Evolutionary conservation across 225 moss, liverwort and hornwort species (phyloP).

Genomic region (Polytrichum commune): DNA sequence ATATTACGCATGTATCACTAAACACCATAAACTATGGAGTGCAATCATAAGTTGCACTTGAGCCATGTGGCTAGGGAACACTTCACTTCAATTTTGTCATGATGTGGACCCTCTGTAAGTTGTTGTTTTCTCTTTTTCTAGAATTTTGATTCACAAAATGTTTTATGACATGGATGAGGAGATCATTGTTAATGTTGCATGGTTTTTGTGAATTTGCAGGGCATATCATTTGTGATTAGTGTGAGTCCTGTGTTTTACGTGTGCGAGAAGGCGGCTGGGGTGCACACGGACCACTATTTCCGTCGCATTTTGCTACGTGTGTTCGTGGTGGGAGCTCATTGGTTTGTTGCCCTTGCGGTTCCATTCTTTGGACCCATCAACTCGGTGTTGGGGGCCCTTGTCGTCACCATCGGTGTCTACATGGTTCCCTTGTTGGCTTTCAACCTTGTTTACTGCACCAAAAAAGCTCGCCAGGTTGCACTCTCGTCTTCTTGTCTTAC

Average conservation of each 20-base stretch:
- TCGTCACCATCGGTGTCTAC: conserved; percentile 40
- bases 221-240: conserved; percentile 49
- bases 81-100: too few relatives aligned
- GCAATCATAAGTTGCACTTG: too few relatives aligned
- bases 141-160: too few relatives aligned
- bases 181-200: too few relatives aligned
- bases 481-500: background rate
- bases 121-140: too few relatives aligned
- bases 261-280: conserved; percentile 43
- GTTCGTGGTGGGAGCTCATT: conserved; percentile 39
- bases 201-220: conserved; percentile 9
- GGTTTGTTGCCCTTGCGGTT: conserved; percentile 51
- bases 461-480: conserved; percentile 46
- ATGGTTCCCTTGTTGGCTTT: conserved; percentile 46
- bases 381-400: conserved; percentile 52
- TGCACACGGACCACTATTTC: conserved; percentile 29
- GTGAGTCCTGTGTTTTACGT: conserved; percentile 52
- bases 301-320: conserved; percentile 29
- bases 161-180: too few relatives aligned
- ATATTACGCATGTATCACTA: too few relatives aligned
- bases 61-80: too few relatives aligned
- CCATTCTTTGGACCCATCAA: conserved; percentile 72
- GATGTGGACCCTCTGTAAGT: too few relatives aligned
- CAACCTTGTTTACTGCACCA: conserved; percentile 42
- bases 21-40: too few relatives aligned